Conservation (phyloP, 257 asterid genomes). For the Rhazya stricta region DNA sequence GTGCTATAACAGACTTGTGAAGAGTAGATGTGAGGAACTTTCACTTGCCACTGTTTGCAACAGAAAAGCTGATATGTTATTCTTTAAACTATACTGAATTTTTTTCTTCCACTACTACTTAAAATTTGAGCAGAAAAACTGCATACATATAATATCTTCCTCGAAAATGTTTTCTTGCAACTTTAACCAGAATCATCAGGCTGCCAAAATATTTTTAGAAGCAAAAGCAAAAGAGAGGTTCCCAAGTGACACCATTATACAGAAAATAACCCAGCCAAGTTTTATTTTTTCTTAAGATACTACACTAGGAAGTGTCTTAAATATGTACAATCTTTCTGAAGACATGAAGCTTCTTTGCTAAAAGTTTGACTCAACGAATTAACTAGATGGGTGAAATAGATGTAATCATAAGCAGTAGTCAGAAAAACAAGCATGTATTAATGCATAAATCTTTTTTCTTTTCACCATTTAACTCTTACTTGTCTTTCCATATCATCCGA, state of each 20-base stretch:
- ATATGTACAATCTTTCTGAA: neutral
- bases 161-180: neutral
- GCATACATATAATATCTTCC: neutral
- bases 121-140: neutral
- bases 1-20: neutral
- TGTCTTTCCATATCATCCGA: conserved; percentile 77
- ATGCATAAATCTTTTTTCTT: neutral
- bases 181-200: neutral
- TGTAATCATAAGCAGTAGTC: too few relatives aligned
- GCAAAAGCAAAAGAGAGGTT: neutral
- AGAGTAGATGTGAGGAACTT: neutral
- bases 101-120: neutral
- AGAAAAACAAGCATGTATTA: conserved; percentile 11
- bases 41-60: neutral
- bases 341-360: neutral
- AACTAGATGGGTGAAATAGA: neutral
- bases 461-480: conserved; percentile 40
- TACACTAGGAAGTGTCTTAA: neutral
- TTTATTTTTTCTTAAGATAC: neutral
- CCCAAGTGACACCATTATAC: neutral
- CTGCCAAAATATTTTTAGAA: too few relatives aligned
- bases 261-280: neutral
- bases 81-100: neutral
- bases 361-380: neutral
- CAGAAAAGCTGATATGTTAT: neutral